Conservation (phyloP, 192 early-diverging fungal genomes). For the Helicostylum pulchrum region DNA sequence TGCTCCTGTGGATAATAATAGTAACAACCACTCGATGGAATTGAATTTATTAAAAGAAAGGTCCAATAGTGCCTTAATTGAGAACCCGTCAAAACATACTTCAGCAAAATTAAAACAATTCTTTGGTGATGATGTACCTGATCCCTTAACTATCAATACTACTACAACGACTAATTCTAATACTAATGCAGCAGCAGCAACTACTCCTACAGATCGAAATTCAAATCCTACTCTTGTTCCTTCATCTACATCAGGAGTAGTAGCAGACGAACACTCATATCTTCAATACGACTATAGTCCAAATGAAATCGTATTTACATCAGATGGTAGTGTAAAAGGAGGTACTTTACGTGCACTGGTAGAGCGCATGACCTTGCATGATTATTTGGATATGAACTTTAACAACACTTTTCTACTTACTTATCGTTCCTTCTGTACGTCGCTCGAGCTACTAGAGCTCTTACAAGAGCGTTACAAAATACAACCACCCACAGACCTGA, state of each 20-base stretch:
- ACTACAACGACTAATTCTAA: too few species aligned
- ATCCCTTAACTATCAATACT: background rate
- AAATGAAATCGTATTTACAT: constrained; percentile 77
- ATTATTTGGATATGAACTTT: constrained; percentile 79
- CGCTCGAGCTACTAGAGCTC: constrained; percentile 70
- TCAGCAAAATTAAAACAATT: constrained; percentile 53
- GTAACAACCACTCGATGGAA: too few species aligned
- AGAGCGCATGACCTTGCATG: constrained; percentile 88
- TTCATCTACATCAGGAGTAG: background rate
- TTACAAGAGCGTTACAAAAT: constrained; percentile 80
- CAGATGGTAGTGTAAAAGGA: constrained; percentile 87
- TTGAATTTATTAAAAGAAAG: background rate
- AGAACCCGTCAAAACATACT: background rate
- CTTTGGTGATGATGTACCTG: constrained; percentile 54
- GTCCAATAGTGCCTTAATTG: too few species aligned
- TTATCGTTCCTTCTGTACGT: constrained; percentile 88
- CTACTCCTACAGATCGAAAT: background rate
- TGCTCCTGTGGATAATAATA: constrained; percentile 1
- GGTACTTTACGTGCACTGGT: constrained; percentile 83
- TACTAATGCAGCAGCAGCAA: background rate
- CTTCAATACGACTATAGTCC: constrained; percentile 72
- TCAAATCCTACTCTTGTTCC: background rate
- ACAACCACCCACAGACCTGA: constrained; percentile 64
- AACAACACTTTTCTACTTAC: constrained; percentile 88
- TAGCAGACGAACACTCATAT: background rate